Base-by-base conservation (phyloP, 768 basidiomycete species). In the Trametes coccinea region DNA sequence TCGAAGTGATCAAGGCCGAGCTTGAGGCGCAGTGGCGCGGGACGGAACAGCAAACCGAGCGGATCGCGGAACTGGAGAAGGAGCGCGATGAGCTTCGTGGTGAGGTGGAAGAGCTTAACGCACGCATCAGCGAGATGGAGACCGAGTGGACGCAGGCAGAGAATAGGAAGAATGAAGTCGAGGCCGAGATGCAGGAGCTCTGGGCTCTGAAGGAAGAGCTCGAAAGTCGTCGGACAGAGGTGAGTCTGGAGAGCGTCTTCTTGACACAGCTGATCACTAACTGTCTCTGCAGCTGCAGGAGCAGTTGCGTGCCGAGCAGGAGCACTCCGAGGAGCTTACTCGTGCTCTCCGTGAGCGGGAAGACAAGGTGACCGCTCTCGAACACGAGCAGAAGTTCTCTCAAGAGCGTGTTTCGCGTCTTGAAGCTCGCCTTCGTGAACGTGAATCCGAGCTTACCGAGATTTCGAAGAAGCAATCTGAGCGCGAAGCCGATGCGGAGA, bases 21-120 rank as follows among this genome's bases (percentile, higher is more conserved):
- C 70, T 90, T 34, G 86, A 90, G 67, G 83, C 84, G 9, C 89
- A 90, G 72, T 90, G 89, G 89, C 75, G 78, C 37, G 76, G 84
- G 59, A 84, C 88, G 7, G 87, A 89, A 73, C 76, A 76, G 60
- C 72, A 76, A 13, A 74, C 76, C n/a, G 85, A 86, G 64, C 77
- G 75, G 66, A 75, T 82, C 8, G 69, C 76, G 37, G 70, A 70
- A 33, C 70, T 84, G 39, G 65, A 67, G 62, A 64, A 60, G 27
- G 73, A 76, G 59, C 66, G 70, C 51, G 71, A 74, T 33, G 68
- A 63, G 45, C 57, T 74, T 33, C 62, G 72, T 34, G 64, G 44
- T 2, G 72, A 75, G 57, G 59, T 71, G 17, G 74, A 70, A 13
- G 67, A 66, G 34, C 71, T 83, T 31, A 79, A 84, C 56, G 71